Conservation (phyloP, 75 land plant genomes). For the Sequoiadendron giganteum region DNA sequence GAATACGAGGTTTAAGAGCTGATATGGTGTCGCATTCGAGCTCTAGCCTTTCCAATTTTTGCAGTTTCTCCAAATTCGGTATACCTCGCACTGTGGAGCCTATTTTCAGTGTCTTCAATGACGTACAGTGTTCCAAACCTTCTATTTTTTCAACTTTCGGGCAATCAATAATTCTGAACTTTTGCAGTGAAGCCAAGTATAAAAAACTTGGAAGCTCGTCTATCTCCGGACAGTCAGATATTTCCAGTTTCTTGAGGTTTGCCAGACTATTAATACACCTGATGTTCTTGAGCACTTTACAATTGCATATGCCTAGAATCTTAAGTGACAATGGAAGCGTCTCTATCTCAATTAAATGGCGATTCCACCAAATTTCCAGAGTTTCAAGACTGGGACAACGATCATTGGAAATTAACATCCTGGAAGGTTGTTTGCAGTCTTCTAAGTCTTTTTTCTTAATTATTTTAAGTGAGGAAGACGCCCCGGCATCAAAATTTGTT, state of each 20-base stretch:
- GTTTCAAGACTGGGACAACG: not conserved
- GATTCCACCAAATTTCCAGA: not conserved
- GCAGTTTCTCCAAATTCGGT: no score
- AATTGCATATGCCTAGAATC: no score
- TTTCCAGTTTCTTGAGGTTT: no score
- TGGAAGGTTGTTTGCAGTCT: not conserved
- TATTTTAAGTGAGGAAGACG: not conserved
- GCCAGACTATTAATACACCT: no score
- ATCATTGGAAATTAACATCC: not conserved
- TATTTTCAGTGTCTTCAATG: not conserved
- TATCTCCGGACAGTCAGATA: not conserved
- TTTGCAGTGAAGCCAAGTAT: not conserved
- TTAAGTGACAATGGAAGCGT: not conserved
- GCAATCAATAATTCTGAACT: not conserved
- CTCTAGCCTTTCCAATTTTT: no score
- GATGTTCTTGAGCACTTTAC: no score
- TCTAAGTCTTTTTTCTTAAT: no score
- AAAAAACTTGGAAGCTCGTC: not conserved
- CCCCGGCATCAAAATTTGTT: not conserved
- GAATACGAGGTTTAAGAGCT: no score
- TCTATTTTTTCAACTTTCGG: not conserved
- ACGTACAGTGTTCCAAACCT: not conserved
- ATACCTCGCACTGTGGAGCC: not conserved
- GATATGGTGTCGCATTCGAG: no score
- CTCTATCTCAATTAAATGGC: not conserved